Base-by-base conservation (phyloP, 805 yeast genomes). In the Saturnispora diversa region DNA sequence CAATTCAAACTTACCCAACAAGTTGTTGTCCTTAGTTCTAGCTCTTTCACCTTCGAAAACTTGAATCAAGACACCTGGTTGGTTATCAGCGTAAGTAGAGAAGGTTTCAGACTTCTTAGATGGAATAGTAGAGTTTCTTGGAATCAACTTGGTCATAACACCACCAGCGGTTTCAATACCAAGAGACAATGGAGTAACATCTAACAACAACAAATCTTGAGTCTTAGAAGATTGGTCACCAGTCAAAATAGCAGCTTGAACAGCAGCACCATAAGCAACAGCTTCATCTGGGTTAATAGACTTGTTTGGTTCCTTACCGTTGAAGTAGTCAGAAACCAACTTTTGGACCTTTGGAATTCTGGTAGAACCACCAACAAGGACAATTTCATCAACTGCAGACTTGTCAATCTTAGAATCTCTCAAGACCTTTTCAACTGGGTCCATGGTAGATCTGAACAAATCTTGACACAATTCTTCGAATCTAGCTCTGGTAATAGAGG, bases 251-350 rank as follows among this genome's bases (percentile, higher is more conserved):
- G 96, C 96, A 53, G 95, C 96, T 74, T 87, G 97, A 54, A 87
- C 96, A 49, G 96, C 96, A 55, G 97, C 97, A 81, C 97, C 96
- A 72, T 87, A 87, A 60, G 97, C 97, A 68, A 87, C 97, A 60
- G 97, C 97, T 73, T 87, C 97, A 75, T 87, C 97, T 55, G 97
- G 96, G 78, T 87, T 87, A 68, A 87, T 87, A 40, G 95, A 84
- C 72, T 80, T 84, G 75, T 85, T 85, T 69, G 94, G 95, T 71
- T 87, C 95, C 74, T 87, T 88, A 64, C 96, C 96, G 68, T 87
- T 84, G 78, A 88, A 87, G 80, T 80, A 87, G 69, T 88, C 97
- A 52, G 95, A 82, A 39, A 87, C 95, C 59, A 88, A 75, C 70
- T 86, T 87, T 74, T 87, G 96, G 53, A 88, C 80, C 73, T 84